Base-by-base conservation (phyloP, 169 alveolate species). In the Plasmodium cynomolgi region DNA sequence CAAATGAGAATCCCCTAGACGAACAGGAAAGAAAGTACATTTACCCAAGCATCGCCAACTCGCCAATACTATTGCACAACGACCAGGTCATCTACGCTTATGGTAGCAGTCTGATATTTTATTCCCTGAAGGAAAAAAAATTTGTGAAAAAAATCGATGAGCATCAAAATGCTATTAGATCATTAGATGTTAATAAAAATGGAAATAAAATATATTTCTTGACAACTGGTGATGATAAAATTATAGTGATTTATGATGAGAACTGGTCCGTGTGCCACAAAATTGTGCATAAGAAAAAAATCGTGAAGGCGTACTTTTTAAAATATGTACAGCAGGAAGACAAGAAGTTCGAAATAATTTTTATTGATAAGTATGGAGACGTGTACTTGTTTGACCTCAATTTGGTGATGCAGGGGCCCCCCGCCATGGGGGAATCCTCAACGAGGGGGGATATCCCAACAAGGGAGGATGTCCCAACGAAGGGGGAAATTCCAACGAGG, bases 141-240 rank as follows among this genome's bases (percentile, higher is more conserved):
- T 86, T n/a, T 86, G 81, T 86, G 8, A 86, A 77, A 34, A 75
- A 31, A 56, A 77, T 86, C n/a, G 82, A 86, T 50, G 93, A 86
- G 23, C 93, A 86, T 54, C 13, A 47, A 58, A 75, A 34, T 33
- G 86, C 81, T 39, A 41, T 86, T 50, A 86, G 93, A 86, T 86
- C 93, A 54, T 86, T 86, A 77, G 93, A 86, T 58, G 83, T 75
- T 50, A 50, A 50, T 50, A 50, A 15, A 33, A 75, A 56, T 58
- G 75, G 20, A 39, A 54, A 75, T 34, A 79, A 50, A 17, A 75
- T 74, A 20, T 86, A 75, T 77, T 86, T 86, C 81, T 56, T 86
- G 81, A 86, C 93, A 50, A 86, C 84, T 34, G 93, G 93, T 17
- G 93, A 86, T 44, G 93, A 86, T 75, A 86, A 86, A 79, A 33